Base-by-base conservation (phyloP, 2,329 filamentous ascomycete genomes). In the Davidsoniella virescens region DNA sequence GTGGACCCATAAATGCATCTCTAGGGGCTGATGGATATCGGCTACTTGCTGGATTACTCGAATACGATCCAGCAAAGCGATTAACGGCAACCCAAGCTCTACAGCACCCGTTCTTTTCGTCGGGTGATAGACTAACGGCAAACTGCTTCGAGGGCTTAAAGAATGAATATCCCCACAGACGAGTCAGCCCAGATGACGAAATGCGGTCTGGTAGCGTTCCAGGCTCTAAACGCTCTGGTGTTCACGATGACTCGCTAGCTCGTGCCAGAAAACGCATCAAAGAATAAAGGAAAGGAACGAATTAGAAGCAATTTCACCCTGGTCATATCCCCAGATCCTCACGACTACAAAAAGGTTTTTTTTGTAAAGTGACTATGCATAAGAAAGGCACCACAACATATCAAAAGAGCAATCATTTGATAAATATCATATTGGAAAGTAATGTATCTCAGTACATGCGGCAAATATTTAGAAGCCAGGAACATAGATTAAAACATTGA, bases 161-260 rank as follows among this genome's bases (percentile, higher is more conserved):
- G 64, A 79, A 79, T 55, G 86, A 92, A 59, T 98, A 98, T 63
- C 92, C 92, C 0, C 80, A 87, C 60, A 75, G 92, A 6, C 77
- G 90, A 45, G 88, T 98, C 39, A 94, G 84, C 58, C 82, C 93
- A 59, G 92, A 98, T 60, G 87, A 95, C 62, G 92, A 96, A 64
- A 95, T 96, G 51, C 73, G 86, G n/a, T 88, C 85, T 0, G 81
- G 82, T 41, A 94, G 87, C 63, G 65, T 95, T 36, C 87, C 90
- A 0, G 92, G 90, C 0, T 94, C 88, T 0, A 96, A 96, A 68
- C 72, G 88, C 53, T 90, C 83, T 56, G 90, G 84, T 0, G 61
- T 94, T 39, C 84, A 83, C 0, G 90, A 96, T 60, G 90, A 95
- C 48, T 69, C 69, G 16, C 60, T 93, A n/a, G 69, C 80, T 42